These are phyloP conservation scores for Starmerella scarabaei DNA, from an alignment of 805 yeast species.

Conservation along the genomic window DNA sequence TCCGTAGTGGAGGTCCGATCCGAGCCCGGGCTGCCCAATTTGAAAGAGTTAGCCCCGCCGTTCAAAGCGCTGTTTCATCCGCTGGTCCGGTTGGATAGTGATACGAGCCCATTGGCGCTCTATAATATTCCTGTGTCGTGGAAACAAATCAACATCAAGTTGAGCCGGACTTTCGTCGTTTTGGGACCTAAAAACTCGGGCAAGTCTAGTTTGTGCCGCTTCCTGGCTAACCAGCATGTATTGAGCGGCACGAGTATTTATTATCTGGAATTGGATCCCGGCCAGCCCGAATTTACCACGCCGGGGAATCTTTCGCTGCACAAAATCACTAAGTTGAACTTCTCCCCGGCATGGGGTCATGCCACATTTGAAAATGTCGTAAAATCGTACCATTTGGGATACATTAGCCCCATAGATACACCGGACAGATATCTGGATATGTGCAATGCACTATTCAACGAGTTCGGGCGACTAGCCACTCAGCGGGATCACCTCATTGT, in stretches of 20 bases:
- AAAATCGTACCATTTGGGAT: constrained; percentile 42
- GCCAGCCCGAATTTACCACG: constrained; percentile 65
- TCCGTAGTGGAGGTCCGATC: constrained; percentile 8
- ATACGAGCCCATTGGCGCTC: not conserved
- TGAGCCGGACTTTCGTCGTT: constrained; percentile 27
- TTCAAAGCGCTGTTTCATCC: constrained; percentile 21
- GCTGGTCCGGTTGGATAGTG: not conserved
- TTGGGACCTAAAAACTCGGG: constrained; percentile 69
- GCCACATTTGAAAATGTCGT: constrained; percentile 20
- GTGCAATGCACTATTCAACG: constrained; percentile 32
- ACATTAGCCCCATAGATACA: constrained; percentile 50
- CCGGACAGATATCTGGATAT: constrained; percentile 44
- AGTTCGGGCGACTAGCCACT: constrained; percentile 18
- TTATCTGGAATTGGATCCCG: constrained; percentile 73
- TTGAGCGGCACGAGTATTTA: constrained; percentile 28
- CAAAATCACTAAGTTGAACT: constrained; percentile 25
- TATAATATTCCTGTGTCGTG: constrained; percentile 16
- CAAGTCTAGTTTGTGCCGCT: constrained; percentile 58
- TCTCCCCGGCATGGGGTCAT: constrained; percentile 32
- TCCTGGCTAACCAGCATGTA: constrained; percentile 22
- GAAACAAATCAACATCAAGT: constrained; percentile 12
- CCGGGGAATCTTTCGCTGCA: constrained; percentile 60
- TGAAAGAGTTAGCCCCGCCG: constrained; percentile 22
- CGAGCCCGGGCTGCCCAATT: not conserved
- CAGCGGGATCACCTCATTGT: constrained; percentile 34